phyloP scores from a whole-genome alignment of 2,329 filamentous ascomycete species.

The Capronia coronata region DNA sequence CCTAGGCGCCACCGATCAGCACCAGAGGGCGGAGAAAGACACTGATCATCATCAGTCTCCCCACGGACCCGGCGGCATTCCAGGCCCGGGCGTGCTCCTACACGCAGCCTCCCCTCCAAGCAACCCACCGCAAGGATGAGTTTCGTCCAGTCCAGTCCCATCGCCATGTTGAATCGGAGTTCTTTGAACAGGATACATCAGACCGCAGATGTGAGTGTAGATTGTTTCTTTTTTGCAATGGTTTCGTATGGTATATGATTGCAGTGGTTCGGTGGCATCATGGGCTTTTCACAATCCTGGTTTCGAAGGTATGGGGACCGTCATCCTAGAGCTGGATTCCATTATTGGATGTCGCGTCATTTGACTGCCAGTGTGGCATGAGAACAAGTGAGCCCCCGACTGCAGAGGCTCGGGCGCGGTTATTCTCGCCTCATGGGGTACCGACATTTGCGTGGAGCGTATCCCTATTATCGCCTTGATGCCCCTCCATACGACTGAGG shows the following conservation, averaged over 20 bases:
- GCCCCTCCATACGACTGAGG: neutral
- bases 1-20: neutral
- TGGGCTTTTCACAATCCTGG: neutral
- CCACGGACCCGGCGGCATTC: neutral
- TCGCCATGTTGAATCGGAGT: conserved; percentile 20
- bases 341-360: too few relatives aligned
- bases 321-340: neutral
- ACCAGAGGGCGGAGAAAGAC: neutral
- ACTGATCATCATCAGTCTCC: neutral
- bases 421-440: neutral
- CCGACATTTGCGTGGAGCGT: neutral
- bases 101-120: neutral
- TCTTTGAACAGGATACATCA: conserved; percentile 19
- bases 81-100: neutral
- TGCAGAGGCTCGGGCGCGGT: neutral
- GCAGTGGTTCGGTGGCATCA: neutral
- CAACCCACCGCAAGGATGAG: conserved; percentile 19
- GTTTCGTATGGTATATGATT: neutral
- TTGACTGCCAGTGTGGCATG: too few relatives aligned
- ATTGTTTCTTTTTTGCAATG: neutral
- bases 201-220: conserved; percentile 15
- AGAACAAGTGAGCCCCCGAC: too few relatives aligned
- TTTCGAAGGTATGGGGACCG: neutral
- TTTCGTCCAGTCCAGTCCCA: conserved; percentile 24
- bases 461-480: neutral